Evolutionary conservation across 768 basidiomycete genomes (phyloP), one percentile per base, ranked within the genome.

Genomic region (Mycena albidolilacea): DNA sequence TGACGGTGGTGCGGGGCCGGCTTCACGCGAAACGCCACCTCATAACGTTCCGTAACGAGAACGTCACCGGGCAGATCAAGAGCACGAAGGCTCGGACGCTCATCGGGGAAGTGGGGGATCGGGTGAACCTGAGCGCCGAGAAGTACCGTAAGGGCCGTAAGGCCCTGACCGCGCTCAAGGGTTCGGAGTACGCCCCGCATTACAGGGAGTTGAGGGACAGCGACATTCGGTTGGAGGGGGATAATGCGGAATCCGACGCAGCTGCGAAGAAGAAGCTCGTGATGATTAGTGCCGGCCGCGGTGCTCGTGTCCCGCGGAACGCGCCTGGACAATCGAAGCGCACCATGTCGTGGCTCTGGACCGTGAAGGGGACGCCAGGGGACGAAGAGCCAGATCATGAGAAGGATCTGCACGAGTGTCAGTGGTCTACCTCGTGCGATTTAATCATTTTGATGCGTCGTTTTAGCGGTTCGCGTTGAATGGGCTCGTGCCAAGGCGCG

Each of bases 11-110:
- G 5, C 66, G 55, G 0, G 39, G 41, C 12, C 66, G 55, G 5
- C 21, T 67, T 0, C 66, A 67, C 5, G 54, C 55, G 1, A 67
- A 67, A 11, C 66, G 66, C 2, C 66, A 67, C 21, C 38, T 66
- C 39, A 55, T 66, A 3, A n/a, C 21, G 10, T 66, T 41, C 41
- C 50, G 64, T 4, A 66, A 66, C 43, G 64, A 52, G n/a, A 21
- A 66, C 38, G 7, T 66, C 7, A 54, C 50, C 1, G 64, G 64
- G 10, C 64, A 66, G 41, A 44, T 43, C 5, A 21, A 39, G 17
- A 15, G 7, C 6, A 55, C 64, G 23, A 66, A 57, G 39, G 50
- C 64, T 2, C 11, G 37, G 3, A 66, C 54, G 7, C 37, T 66
- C 15, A 54, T 66, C 15, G 64, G 39, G 11, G 52, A 55, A 21